Evolutionary conservation across 768 basidiomycete species (phyloP).

Genomic region (Postia placenta): DNA sequence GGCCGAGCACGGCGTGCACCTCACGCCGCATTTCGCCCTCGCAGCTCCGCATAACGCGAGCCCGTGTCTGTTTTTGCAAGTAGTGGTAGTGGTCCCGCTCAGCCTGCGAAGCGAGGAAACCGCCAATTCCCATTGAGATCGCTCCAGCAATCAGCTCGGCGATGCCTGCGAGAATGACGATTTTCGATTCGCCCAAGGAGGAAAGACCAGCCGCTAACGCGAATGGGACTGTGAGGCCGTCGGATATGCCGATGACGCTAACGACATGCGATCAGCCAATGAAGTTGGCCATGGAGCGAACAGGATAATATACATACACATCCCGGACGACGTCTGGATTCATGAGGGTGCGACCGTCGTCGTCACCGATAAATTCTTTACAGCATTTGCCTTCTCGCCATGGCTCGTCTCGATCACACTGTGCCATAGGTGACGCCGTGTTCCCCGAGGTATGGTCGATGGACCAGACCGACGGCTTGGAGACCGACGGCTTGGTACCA

Average conservation of each 20-base stretch:
- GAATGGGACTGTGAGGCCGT: slow-evolving; percentile 89
- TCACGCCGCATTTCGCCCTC: slow-evolving; percentile 96
- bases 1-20: slow-evolving; percentile 80
- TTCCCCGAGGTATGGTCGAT: slow-evolving; percentile 38
- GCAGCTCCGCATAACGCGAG: slow-evolving; percentile 84
- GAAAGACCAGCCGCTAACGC: slow-evolving; percentile 87
- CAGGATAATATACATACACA: slow-evolving; percentile 45
- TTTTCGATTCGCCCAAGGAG: slow-evolving; percentile 78
- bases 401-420: slow-evolving; percentile 50
- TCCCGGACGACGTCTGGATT: slow-evolving; percentile 87
- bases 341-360: slow-evolving; percentile 74
- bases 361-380: slow-evolving; percentile 76
- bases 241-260: slow-evolving; percentile 83
- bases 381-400: slow-evolving; percentile 70
- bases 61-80: slow-evolving; percentile 60
- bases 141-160: slow-evolving; percentile 97
- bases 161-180: slow-evolving; percentile 92
- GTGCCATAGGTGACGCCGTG: slow-evolving; percentile 39
- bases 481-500: slow-evolving; percentile 28
- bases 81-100: slow-evolving; percentile 94
- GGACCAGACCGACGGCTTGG: slow-evolving; percentile 69
- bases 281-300: background rate
- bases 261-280: background rate
- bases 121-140: slow-evolving; percentile 97
- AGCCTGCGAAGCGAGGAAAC: slow-evolving; percentile 96